phyloP scores from a whole-genome alignment of 2,329 filamentous ascomycete species.

The Colletotrichum sidae region DNA sequence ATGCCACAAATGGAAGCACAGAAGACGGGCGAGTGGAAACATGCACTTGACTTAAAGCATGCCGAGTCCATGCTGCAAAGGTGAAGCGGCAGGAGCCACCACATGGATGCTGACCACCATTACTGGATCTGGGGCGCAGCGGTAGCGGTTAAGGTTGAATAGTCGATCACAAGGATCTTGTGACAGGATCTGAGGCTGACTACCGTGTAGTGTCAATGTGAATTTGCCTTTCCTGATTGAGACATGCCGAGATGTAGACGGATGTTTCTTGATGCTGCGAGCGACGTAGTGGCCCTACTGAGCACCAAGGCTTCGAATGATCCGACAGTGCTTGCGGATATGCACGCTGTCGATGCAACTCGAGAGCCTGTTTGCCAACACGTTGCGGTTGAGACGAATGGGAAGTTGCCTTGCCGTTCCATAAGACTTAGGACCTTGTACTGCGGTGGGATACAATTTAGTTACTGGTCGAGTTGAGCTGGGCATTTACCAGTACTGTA shows the following conservation, averaged over 20 bases:
- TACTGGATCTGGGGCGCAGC: background rate
- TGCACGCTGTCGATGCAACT: background rate
- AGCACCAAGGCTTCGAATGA: background rate
- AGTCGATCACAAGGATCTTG: slow-evolving; percentile 5
- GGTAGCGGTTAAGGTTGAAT: background rate
- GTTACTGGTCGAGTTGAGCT: background rate
- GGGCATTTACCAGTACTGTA: background rate
- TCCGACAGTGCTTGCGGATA: background rate
- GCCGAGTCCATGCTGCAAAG: background rate
- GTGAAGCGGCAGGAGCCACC: background rate
- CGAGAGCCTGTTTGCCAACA: background rate
- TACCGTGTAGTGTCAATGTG: background rate
- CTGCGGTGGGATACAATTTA: background rate
- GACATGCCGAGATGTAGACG: too few relatives aligned
- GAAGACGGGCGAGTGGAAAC: background rate
- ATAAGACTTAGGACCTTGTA: background rate
- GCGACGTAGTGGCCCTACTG: background rate
- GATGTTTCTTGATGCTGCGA: slow-evolving; percentile 1
- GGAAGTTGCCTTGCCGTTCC: background rate
- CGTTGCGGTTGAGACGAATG: background rate
- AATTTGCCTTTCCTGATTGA: background rate
- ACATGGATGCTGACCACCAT: background rate
- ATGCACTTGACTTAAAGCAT: background rate
- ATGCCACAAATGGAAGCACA: slow-evolving; percentile 3
- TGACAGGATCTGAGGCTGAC: slow-evolving; percentile 1